Percentiles rank a stretch among this genome's conserved stretches.
phyloP scores from a whole-genome alignment of 148 eudicot genomes.

The Selenicereus undatus region DNA sequence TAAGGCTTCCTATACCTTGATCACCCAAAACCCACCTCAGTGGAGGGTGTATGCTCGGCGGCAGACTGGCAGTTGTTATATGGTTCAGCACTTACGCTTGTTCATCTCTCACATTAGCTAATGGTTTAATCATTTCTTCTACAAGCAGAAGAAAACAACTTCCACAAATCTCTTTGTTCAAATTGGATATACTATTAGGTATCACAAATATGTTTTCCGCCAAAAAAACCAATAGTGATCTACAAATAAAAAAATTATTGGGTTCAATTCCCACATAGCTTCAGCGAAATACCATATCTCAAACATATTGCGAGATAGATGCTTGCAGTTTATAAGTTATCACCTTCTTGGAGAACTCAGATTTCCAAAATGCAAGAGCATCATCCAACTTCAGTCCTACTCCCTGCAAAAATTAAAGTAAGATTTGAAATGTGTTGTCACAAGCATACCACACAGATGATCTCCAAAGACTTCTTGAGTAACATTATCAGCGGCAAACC shows the following conservation, averaged over 20 bases:
- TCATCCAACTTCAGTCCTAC: conserved; percentile 94
- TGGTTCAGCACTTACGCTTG: background rate
- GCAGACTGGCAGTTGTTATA: background rate
- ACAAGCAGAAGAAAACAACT: background rate
- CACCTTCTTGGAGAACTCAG: conserved; percentile 91
- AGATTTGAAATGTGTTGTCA: background rate
- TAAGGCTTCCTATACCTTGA: too few relatives aligned
- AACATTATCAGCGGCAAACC: too few relatives aligned
- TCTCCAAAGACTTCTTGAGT: background rate
- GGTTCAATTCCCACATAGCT: background rate
- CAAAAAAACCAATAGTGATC: background rate
- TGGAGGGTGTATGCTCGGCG: too few relatives aligned
- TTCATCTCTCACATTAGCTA: background rate
- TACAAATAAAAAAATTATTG: background rate
- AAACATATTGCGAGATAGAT: conserved; percentile 10
- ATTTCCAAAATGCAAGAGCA: conserved; percentile 94
- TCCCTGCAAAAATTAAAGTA: conserved; percentile 48
- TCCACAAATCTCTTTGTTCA: background rate
- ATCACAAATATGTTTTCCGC: background rate
- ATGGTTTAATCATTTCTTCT: background rate
- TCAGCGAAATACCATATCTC: background rate
- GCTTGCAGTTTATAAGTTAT: background rate
- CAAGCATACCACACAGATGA: background rate
- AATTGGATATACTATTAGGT: background rate
- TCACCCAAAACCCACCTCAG: too few relatives aligned